Conservation (phyloP, 306 rosid species). For the Aeschynomene evenia region DNA sequence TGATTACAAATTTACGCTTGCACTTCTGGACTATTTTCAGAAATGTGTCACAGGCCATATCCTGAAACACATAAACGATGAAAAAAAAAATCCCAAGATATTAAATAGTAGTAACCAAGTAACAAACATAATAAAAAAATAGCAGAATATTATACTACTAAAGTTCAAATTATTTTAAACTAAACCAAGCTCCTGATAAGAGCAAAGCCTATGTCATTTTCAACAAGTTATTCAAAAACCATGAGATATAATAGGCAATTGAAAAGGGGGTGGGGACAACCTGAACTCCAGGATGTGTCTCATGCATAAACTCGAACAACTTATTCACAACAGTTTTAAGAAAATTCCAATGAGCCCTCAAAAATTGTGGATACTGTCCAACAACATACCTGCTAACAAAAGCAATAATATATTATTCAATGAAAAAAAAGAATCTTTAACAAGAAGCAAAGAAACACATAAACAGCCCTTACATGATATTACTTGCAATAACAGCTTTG, state of each 20-base stretch:
- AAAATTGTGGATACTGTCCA: constrained; percentile 96
- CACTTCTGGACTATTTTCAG: constrained; percentile 94
- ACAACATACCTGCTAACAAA: constrained; percentile 82
- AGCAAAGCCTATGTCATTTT: not conserved
- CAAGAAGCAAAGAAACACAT: not conserved
- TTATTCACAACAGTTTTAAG: constrained; percentile 92
- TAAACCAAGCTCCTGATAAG: not conserved
- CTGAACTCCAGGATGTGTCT: constrained; percentile 99
- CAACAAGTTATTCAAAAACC: not conserved
- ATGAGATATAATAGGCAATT: constrained; percentile 3
- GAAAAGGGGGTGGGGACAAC: constrained; percentile 51
- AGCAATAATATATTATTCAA: not conserved
- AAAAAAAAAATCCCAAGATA: not conserved
- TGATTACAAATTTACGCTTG: constrained; percentile 63
- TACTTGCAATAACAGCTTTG: constrained; percentile 98
- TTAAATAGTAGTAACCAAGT: not conserved
- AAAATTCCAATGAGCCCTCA: constrained; percentile 98
- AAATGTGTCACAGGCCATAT: constrained; percentile 99
- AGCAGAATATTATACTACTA: not conserved
- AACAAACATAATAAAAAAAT: not conserved
- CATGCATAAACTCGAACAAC: constrained; percentile 98
- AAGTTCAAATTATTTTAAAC: not conserved
- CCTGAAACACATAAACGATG: constrained; percentile 39
- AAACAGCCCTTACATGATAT: constrained; percentile 71
- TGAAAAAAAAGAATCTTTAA: not conserved